Base-by-base conservation (phyloP, 169 alveolate species). In the Plasmodium gaboni region DNA sequence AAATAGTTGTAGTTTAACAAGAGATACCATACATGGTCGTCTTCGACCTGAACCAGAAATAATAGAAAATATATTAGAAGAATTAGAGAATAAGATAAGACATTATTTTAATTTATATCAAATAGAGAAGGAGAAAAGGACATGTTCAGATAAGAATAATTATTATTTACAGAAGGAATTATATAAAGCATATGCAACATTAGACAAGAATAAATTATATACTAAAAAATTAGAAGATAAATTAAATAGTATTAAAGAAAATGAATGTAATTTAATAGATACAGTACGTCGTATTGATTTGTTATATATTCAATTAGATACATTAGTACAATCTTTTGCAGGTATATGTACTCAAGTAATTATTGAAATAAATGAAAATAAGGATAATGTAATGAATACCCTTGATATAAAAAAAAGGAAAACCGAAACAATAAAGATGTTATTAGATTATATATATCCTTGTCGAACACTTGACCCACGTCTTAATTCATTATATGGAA, bases 241-340 rank as follows among this genome's bases (percentile, higher is more conserved):
- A 59, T 95, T 95, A 61, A 50, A 80, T 60, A 95, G 95, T 78
- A 93, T 95, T 44, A 93, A 91, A 60, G 96, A 94, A 26, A 94
- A 95, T 57, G 97, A 96, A 38, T 88, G 92, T 63, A 93, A 92
- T 9, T 88, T 95, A 44, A 94, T 93, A 22, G 97, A 95, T 38
- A 95, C 97, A 22, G 93, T 95, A 4, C 95, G 95, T 22, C 93
- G 95, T 65, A 95, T 95, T 19, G 97, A 95, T 59, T 78, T 95
- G 78, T 91, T 95, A 22, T 95, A 95, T 92, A 94, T 92, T 32
- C 97, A 95, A 71, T 55, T 95, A 88, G 97, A 95, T 60, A 95
- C 97, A 12, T 86, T 95, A 64, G 93, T 95, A 13, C 97, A 95
- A 88, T 96, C 97, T 5, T 95, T 95, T 87, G 96, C 95, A n/a